A percentile compares a stretch with the other conserved stretches of the same genome.
Conservation (phyloP, 2,329 filamentous ascomycete genomes). For the Thielaviopsis populi region DNA sequence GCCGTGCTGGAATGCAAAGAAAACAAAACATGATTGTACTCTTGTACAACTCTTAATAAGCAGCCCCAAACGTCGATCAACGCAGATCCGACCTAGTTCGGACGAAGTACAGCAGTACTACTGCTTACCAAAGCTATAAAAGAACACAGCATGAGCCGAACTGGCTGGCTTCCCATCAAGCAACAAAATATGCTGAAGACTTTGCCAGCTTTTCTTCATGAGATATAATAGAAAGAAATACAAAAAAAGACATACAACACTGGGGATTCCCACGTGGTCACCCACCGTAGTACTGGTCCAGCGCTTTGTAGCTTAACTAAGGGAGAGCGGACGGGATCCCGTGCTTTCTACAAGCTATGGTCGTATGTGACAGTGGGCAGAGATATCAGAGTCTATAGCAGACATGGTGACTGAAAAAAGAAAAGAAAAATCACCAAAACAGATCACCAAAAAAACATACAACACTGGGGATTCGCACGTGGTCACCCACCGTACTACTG, state of each 20-base stretch:
- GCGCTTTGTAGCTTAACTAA: not conserved
- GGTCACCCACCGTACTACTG: not conserved
- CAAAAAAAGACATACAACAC: not conserved
- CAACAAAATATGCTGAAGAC: no score
- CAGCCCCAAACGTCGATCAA: no score
- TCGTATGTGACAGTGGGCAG: not conserved
- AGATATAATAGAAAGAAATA: not conserved
- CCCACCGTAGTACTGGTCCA: not conserved
- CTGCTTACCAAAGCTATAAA: no score
- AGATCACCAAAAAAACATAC: not conserved
- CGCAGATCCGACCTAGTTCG: no score
- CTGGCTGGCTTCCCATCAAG: no score
- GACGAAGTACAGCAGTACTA: no score
- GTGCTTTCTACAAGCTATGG: not conserved
- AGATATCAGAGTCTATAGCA: no score
- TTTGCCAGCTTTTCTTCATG: not conserved
- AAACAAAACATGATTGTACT: no score
- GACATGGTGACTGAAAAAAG: no score
- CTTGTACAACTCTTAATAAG: no score
- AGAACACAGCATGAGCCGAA: no score
- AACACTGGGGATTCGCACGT: not conserved
- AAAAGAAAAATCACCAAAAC: not conserved
- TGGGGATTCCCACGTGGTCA: not conserved
- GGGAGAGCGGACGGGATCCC: constrained; percentile 3
- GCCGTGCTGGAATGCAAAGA: no score